phyloP scores from a whole-genome alignment of 768 basidiomycete species.

The Mycena rebaudengoi region DNA sequence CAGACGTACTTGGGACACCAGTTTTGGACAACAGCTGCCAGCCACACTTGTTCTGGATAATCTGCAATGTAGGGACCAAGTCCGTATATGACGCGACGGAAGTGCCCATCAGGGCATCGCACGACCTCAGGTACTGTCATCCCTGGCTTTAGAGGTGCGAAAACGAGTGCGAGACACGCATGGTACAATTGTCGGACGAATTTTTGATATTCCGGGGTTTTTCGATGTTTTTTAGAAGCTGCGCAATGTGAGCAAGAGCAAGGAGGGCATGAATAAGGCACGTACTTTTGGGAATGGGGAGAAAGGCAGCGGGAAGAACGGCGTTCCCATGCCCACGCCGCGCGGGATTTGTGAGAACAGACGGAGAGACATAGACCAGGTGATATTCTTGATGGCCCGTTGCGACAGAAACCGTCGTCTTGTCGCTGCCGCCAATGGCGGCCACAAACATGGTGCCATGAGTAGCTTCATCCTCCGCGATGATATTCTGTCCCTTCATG shows the following conservation, averaged over 20 bases:
- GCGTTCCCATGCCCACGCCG: background rate
- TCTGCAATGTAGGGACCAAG: conserved; percentile 39
- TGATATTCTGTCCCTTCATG: background rate
- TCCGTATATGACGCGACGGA: conserved; percentile 31
- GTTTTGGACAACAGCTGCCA: conserved; percentile 30
- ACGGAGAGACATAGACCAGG: conserved; percentile 33
- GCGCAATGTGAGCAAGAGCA: background rate
- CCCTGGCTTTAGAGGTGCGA: conserved; percentile 22
- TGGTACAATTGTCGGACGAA: conserved; percentile 21
- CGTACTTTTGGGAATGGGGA: background rate
- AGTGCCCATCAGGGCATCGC: conserved; percentile 35
- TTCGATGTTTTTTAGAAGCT: background rate
- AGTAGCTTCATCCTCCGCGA: background rate
- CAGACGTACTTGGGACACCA: conserved; percentile 32
- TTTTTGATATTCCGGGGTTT: conserved; percentile 1
- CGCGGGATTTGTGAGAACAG: conserved; percentile 5
- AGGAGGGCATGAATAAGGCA: background rate
- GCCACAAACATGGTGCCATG: conserved; percentile 27
- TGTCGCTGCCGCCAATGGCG: conserved; percentile 32
- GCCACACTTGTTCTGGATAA: conserved; percentile 37
- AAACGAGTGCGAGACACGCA: conserved; percentile 23
- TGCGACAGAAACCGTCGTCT: conserved; percentile 34
- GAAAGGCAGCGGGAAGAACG: background rate
- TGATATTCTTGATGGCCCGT: conserved; percentile 34
- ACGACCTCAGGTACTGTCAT: conserved; percentile 31